phyloP scores from a whole-genome alignment of 1,284 basidiomycete genomes.

The Apiotrichum brassicae region DNA sequence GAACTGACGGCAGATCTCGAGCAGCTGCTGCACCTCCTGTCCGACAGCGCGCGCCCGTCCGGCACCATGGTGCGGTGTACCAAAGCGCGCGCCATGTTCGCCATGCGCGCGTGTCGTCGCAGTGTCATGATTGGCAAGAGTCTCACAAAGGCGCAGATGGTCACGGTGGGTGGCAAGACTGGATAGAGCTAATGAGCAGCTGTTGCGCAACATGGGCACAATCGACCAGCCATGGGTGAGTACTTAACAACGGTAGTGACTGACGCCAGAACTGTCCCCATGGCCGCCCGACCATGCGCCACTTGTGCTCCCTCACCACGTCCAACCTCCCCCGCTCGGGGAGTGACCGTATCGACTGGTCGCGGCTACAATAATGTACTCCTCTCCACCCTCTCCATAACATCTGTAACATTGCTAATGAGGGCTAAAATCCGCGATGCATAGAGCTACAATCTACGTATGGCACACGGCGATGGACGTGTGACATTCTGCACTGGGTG shows the following conservation, averaged over 20 bases:
- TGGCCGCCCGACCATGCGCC: constrained; percentile 92
- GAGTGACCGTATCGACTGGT: constrained; percentile 10
- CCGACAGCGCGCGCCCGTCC: constrained; percentile 57
- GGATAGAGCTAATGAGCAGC: constrained; percentile 51
- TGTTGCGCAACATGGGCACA: constrained; percentile 85
- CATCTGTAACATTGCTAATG: too few species aligned
- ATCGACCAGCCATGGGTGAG: constrained; percentile 87
- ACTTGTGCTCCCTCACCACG: constrained; percentile 48
- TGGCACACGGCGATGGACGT: background rate
- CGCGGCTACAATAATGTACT: too few species aligned
- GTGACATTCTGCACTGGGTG: too few species aligned
- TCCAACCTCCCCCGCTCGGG: background rate
- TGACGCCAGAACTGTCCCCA: constrained; percentile 75
- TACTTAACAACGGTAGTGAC: constrained; percentile 3
- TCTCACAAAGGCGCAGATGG: constrained; percentile 72
- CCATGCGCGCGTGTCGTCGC: constrained; percentile 88
- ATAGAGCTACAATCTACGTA: constrained; percentile 3
- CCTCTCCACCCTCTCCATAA: too few species aligned
- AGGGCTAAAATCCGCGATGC: background rate
- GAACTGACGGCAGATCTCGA: constrained; percentile 67
- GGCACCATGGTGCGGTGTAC: constrained; percentile 81
- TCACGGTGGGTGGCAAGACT: constrained; percentile 52
- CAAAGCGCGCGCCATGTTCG: constrained; percentile 94
- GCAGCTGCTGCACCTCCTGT: constrained; percentile 79
- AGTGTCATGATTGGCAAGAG: constrained; percentile 94